A percentile compares a stretch with the other conserved stretches of the same genome.
These are phyloP conservation scores for Durusdinium trenchii DNA, from an alignment of 73 alveolate species.

Conservation along the genomic window DNA sequence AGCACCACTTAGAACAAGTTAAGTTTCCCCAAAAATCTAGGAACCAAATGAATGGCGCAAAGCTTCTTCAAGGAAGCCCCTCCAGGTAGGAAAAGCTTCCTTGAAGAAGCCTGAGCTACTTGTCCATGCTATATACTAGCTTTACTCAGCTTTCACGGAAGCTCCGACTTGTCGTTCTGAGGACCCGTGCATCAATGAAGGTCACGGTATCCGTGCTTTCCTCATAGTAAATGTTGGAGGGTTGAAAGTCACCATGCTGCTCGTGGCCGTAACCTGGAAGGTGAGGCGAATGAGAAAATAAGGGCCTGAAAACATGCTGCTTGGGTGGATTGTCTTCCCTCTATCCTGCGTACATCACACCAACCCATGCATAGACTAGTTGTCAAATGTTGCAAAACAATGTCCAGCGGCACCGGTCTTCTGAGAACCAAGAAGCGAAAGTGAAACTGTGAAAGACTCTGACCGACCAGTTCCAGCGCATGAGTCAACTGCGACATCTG, in stretches of 20 bases:
- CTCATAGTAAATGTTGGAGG: conserved; percentile 69
- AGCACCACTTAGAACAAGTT: background rate
- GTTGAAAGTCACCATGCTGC: conserved; percentile 88
- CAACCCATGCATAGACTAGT: too few species aligned
- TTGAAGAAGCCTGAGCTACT: background rate
- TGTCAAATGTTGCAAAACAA: too few species aligned
- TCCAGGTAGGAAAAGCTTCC: background rate
- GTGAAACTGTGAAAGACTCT: conserved; percentile 7
- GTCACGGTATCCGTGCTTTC: conserved; percentile 52
- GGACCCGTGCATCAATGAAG: conserved; percentile 48
- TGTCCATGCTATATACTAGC: background rate
- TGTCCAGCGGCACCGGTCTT: background rate
- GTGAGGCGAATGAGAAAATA: background rate
- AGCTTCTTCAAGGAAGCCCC: background rate
- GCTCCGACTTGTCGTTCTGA: background rate
- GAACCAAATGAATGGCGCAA: background rate
- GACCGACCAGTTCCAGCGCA: conserved; percentile 48
- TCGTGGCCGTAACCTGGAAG: conserved; percentile 56
- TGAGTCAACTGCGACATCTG: conserved; percentile 29
- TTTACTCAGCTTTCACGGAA: background rate
- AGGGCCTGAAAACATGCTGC: too few species aligned
- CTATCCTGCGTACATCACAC: too few species aligned
- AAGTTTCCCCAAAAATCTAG: background rate
- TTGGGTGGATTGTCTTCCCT: too few species aligned
- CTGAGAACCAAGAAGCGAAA: background rate